phyloP scores from a whole-genome alignment of 805 yeast species.

The Schwanniomyces polymorphus region DNA sequence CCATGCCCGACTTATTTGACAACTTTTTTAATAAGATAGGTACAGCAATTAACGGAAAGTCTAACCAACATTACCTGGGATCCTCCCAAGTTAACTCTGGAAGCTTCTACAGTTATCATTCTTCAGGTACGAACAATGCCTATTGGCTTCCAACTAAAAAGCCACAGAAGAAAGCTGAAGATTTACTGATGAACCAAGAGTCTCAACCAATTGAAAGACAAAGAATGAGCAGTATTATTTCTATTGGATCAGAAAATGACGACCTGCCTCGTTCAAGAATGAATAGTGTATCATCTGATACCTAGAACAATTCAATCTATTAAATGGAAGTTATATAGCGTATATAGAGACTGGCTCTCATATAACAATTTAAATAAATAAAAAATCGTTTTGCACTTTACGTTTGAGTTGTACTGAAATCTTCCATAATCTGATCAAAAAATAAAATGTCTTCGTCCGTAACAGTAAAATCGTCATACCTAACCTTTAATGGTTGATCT shows the following conservation, averaged over 20 bases:
- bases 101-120: conserved; percentile 34
- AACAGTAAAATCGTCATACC: conserved; percentile 6
- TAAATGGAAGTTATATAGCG: not conserved
- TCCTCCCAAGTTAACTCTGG: conserved; percentile 38
- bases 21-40: conserved; percentile 34
- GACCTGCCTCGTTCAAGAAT: conserved; percentile 12
- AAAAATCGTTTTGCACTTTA: not conserved
- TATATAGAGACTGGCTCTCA: not conserved
- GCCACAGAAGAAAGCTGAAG: conserved; percentile 3
- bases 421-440: conserved; percentile 14
- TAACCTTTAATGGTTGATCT: not conserved
- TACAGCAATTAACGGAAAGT: conserved; percentile 31
- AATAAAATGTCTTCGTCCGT: conserved; percentile 18
- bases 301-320: not conserved
- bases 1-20: conserved; percentile 33
- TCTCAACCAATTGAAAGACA: conserved; percentile 3
- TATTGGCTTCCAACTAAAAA: conserved; percentile 34
- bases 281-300: conserved; percentile 15
- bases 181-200: conserved; percentile 1
- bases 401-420: conserved; percentile 3
- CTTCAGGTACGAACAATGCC: conserved; percentile 35
- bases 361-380: not conserved
- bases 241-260: conserved; percentile 11
- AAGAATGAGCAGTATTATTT: conserved; percentile 15
- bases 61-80: conserved; percentile 29